Percentiles rank a stretch among this genome's conserved stretches.
Evolutionary conservation across 202 grass and related monocot species (phyloP).

Genomic region (Alloteropsis angusta): DNA sequence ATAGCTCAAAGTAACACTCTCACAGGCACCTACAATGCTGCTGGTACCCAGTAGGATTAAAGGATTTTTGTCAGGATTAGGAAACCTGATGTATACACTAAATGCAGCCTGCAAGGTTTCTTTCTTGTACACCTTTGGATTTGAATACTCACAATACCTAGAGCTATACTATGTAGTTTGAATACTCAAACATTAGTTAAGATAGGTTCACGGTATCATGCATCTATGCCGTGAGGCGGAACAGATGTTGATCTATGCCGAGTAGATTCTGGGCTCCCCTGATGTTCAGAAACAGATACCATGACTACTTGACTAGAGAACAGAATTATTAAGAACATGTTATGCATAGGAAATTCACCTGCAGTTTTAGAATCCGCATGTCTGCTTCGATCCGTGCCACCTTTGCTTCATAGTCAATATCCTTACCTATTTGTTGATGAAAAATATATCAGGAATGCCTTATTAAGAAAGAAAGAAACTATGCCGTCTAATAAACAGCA

Average conservation of each 20-base stretch:
- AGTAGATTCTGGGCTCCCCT: not conserved
- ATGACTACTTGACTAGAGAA: not conserved
- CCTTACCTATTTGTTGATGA: conserved; percentile 48
- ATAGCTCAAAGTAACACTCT: not conserved
- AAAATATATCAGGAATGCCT: conserved; percentile 12
- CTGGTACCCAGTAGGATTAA: not conserved
- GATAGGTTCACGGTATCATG: not conserved
- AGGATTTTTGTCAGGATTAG: not conserved
- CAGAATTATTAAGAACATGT: conserved; percentile 4
- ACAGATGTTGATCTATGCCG: not conserved
- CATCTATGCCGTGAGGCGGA: not conserved
- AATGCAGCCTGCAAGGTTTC: not conserved
- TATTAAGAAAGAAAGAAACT: conserved; percentile 1
- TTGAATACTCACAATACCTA: not conserved
- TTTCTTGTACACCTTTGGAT: conserved; percentile 20
- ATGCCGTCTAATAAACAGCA: not conserved
- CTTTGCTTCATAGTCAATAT: conserved; percentile 56
- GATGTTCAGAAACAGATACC: not conserved
- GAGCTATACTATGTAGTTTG: not conserved
- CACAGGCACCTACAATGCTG: not conserved
- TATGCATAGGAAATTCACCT: conserved; percentile 48
- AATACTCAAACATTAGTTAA: not conserved
- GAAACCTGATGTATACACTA: not conserved
- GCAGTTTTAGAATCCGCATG: conserved; percentile 86
- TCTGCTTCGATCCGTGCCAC: conserved; percentile 70